Evolutionary conservation across 257 asterid genomes (phyloP).

Genomic region (Parsonsia alboflavescens): DNA sequence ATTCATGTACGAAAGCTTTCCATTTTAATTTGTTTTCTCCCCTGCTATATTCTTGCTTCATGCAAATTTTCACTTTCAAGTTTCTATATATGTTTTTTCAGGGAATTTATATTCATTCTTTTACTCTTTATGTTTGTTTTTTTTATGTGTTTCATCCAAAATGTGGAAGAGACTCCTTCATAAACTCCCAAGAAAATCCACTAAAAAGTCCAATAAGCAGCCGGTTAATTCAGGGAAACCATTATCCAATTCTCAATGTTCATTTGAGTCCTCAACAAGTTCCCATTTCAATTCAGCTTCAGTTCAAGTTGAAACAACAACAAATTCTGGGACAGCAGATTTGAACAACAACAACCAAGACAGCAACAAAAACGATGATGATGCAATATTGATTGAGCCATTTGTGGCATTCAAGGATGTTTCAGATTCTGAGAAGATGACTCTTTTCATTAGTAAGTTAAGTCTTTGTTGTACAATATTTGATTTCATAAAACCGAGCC

Average conservation of each 20-base stretch:
- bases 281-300: constrained; percentile 19
- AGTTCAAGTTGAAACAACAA: constrained; percentile 28
- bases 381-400: constrained; percentile 45
- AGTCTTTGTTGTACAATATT: constrained; percentile 77
- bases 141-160: constrained; percentile 10
- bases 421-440: constrained; percentile 57
- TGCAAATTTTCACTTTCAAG: too few species aligned
- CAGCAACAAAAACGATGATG: constrained; percentile 45
- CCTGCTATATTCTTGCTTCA: neutral
- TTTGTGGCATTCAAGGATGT: constrained; percentile 77
- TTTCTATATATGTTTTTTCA: neutral
- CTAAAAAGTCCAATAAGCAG: constrained; percentile 26
- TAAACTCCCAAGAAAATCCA: constrained; percentile 61
- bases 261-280: constrained; percentile 20
- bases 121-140: neutral
- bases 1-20: neutral
- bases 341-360: constrained; percentile 52
- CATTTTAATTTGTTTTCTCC: too few species aligned
- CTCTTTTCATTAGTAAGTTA: constrained; percentile 82
- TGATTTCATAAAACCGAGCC: constrained; percentile 62
- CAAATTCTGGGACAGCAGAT: constrained; percentile 17
- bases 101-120: neutral
- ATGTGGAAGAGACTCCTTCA: constrained; percentile 82
- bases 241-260: constrained; percentile 32
- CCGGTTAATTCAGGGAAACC: constrained; percentile 32